Evolutionary conservation across 2,329 filamentous ascomycete genomes (phyloP), one percentile per base, ranked within the genome.

Genomic region (Verticillium dahliae): DNA sequence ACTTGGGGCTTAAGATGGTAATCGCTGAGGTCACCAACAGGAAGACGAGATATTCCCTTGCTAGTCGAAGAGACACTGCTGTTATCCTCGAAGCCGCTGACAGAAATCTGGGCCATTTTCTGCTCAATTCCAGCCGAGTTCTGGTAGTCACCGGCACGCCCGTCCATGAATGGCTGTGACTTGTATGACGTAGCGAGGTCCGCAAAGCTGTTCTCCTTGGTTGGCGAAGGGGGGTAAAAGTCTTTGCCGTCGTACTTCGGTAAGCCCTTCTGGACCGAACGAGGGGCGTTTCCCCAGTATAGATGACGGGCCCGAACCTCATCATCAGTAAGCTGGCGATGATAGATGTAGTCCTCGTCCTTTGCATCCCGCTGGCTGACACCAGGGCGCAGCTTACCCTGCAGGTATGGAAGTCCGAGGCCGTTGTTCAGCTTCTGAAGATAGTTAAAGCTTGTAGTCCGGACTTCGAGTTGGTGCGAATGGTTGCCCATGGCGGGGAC

Each of bases 191-290:
- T 22, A 4, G n/a, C 9, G 45, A 50, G 34, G 9, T 56, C 54
- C 54, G 18, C 45, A 22, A 10, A 58, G 7, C 22, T 41, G 18
- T 65, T 35, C 63, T 72, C 67, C 68, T 82, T 83, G 64, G 72
- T 69, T 1, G 83, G 82, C 0, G 85, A 86, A 3, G 83, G 74
- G 35, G 81, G 83, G 64, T 87, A 88, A 66, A 88, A 88, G 69
- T 87, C 80, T 69, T 85, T 86, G 31, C 86, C 85, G 65, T 88
- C 85, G 66, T 85, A 89, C 70, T 85, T 87, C 38, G 85, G 85
- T 50, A 87, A 73, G 2, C 84, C 82, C 38, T 75, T 77, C 57
- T 81, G 76, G 13, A 78, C 76, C 65, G 80, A 78, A 35, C 73
- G 76, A 52, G 84, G 79, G 15, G 81, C 80, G 54, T 82, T 81